These are phyloP conservation scores for Neurospora sp. DNA, from an alignment of 2,329 filamentous ascomycete species.

Conservation along the genomic window DNA sequence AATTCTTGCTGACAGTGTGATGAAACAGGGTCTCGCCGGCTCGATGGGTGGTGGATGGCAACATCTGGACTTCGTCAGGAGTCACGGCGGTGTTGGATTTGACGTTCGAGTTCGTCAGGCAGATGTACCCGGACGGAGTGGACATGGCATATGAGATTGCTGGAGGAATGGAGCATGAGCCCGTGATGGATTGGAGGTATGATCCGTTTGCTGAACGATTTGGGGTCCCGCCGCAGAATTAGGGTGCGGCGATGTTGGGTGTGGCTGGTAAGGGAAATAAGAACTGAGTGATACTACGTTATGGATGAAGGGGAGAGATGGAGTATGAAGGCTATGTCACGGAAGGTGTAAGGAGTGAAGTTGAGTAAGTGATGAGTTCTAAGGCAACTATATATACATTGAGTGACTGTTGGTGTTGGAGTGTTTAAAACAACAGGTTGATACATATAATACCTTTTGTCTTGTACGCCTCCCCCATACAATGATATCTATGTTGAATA, in stretches of 20 bases:
- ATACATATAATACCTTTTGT: neutral
- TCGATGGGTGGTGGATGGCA: constrained; percentile 55
- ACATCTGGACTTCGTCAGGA: constrained; percentile 57
- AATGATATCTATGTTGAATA: neutral
- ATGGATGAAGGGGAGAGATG: neutral
- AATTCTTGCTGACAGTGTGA: neutral
- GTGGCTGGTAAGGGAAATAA: neutral
- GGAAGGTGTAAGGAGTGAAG: neutral
- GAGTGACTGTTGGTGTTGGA: neutral
- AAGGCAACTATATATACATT: neutral
- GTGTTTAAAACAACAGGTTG: neutral
- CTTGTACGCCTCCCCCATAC: neutral
- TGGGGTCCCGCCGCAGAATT: constrained; percentile 11
- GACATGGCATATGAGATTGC: constrained; percentile 36
- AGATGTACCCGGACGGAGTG: constrained; percentile 38
- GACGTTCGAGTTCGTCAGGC: constrained; percentile 26
- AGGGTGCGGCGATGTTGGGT: neutral
- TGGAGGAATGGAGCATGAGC: constrained; percentile 43
- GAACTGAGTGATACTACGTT: neutral
- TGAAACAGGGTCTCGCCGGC: constrained; percentile 36
- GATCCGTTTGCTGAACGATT: constrained; percentile 13
- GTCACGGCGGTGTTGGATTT: constrained; percentile 29
- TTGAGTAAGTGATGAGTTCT: neutral
- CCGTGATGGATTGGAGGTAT: constrained; percentile 14
- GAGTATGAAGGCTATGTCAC: neutral